phyloP scores from a whole-genome alignment of 2,329 filamentous ascomycete species.

The Didymella pomorum region DNA sequence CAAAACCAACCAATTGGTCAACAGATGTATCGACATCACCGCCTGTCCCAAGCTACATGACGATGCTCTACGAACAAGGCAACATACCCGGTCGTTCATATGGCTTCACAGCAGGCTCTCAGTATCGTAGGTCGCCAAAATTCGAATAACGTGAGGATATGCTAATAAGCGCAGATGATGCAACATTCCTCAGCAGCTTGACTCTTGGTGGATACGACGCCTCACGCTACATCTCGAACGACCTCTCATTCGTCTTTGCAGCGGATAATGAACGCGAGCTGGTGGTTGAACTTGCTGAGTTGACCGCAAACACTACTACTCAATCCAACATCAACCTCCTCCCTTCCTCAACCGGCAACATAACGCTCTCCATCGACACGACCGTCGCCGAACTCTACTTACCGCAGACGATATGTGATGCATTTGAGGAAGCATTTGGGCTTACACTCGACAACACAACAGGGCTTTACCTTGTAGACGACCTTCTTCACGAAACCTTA shows the following conservation, averaged over 20 bases:
- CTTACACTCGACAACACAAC: slow-evolving; percentile 70
- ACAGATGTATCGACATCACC: slow-evolving; percentile 55
- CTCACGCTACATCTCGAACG: slow-evolving; percentile 67
- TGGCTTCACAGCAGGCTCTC: slow-evolving; percentile 78
- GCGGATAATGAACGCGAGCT: slow-evolving; percentile 66
- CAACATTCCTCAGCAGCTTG: slow-evolving; percentile 56
- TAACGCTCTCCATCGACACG: slow-evolving; percentile 58
- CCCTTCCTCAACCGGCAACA: slow-evolving; percentile 39
- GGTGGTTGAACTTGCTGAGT: slow-evolving; percentile 63
- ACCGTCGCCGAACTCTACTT: slow-evolving; percentile 60
- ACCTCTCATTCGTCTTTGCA: slow-evolving; percentile 65
- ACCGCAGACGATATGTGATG: slow-evolving; percentile 64
- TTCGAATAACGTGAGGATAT: not conserved
- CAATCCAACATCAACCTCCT: slow-evolving; percentile 46
- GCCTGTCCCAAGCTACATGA: slow-evolving; percentile 63
- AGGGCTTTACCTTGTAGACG: slow-evolving; percentile 70
- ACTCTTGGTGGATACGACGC: slow-evolving; percentile 76
- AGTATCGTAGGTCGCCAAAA: slow-evolving; percentile 64
- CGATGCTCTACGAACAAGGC: slow-evolving; percentile 61
- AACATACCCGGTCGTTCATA: slow-evolving; percentile 76
- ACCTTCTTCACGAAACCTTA: slow-evolving; percentile 63
- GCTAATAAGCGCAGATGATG: slow-evolving; percentile 14
- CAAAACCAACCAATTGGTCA: slow-evolving; percentile 60
- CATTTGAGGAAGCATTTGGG: slow-evolving; percentile 70
- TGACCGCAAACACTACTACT: slow-evolving; percentile 44